phyloP scores from a whole-genome alignment of 371 early-diverging fungal genomes.

The Ordospora colligata region DNA sequence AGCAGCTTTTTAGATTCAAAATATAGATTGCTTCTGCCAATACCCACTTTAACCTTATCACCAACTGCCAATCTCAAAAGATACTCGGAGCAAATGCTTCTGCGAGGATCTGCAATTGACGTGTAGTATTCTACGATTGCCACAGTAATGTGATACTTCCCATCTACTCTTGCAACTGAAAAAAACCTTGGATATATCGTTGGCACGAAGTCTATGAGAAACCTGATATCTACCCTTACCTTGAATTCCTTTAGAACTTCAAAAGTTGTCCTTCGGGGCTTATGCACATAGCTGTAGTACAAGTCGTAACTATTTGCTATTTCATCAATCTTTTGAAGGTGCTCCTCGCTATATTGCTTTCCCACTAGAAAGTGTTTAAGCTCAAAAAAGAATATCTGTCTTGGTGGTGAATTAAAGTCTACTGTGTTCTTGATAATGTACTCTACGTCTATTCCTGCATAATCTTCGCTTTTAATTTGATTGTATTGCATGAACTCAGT shows the following conservation, averaged over 20 bases:
- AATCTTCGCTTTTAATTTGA: not conserved
- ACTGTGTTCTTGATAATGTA: not conserved
- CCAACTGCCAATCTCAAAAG: conserved; percentile 17
- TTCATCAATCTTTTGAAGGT: conserved; percentile 36
- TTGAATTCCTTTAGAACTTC: conserved; percentile 42
- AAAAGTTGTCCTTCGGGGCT: conserved; percentile 40
- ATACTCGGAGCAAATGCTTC: conserved; percentile 58
- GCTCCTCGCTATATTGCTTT: not conserved
- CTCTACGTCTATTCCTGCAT: not conserved
- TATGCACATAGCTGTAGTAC: conserved; percentile 52
- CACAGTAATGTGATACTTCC: conserved; percentile 40
- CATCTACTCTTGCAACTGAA: conserved; percentile 46
- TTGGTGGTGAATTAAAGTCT: conserved; percentile 53
- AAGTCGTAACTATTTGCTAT: conserved; percentile 52
- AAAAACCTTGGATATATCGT: conserved; percentile 52
- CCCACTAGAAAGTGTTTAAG: not conserved
- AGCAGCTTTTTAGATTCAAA: conserved; percentile 46
- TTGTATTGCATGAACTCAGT: conserved; percentile 32
- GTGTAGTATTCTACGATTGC: conserved; percentile 37
- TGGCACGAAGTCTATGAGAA: conserved; percentile 23
- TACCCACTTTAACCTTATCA: conserved; percentile 18
- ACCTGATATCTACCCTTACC: not conserved
- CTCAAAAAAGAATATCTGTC: conserved; percentile 35
- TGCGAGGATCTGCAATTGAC: not conserved
- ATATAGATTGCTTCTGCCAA: conserved; percentile 29